Base-by-base conservation (phyloP, 768 basidiomycete genomes). In the Kwoniella botswanensis region DNA sequence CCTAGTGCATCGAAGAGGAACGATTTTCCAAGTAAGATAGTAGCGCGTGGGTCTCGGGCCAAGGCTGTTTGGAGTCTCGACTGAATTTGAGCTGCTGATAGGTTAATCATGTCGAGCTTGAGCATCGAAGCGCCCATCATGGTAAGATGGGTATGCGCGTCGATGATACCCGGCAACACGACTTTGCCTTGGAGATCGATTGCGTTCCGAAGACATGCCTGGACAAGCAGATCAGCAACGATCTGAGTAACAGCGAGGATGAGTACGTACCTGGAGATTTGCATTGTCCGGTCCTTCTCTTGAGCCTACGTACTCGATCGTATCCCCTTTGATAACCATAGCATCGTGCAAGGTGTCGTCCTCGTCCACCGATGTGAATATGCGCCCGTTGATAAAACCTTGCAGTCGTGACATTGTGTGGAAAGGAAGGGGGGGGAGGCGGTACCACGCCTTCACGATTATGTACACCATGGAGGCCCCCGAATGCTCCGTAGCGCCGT, bases 141-240 rank as follows among this genome's bases (percentile, higher is more conserved):
- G 54, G 60, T 67, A 5, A 76, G 68, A 43, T 76, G 75, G 2
- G 75, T 66, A 53, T 76, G 75, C 3, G 69, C 72, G 53, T 76
- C 75, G 44, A 76, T 70, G 63, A 76, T 53, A 15, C 72, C 75
- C 9, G 75, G 75, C 2, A 76, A 55, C 17, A 76, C 61, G 26
- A 74, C 70, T 18, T 21, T 17, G n/a, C 71, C 50, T 18, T 65
- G 44, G 15, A 76, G 56, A 35, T 41, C 35, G 55, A 21, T 22
- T 44, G 41, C 9, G 41, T 41, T 26, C 46, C 18, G 61, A 44
- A 29, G 11, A 15, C 13, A 46, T n/a, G n/a, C 46, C 15, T 26
- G 24, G 24, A 26, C 24, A 26, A 26, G 24, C 24, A 26, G 24
- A 26, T 26, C 24, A 26, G 24, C 24, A 26, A 26, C 41, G 15